Conservation (phyloP, 345 rosid genomes). For the Sisymbrium altissimum region DNA sequence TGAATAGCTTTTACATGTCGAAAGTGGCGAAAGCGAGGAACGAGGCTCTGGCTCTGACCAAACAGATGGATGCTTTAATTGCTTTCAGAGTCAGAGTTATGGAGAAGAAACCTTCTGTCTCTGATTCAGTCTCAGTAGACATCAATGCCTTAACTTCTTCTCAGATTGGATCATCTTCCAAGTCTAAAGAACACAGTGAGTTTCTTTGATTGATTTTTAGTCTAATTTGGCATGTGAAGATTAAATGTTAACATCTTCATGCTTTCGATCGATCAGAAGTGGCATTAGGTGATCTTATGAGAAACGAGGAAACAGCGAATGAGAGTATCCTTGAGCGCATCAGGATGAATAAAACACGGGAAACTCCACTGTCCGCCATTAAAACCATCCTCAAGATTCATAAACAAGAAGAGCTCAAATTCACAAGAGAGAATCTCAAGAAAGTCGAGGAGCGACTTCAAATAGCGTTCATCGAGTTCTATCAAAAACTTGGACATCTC, state of each 20-base stretch:
- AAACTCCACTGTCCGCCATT: slow-evolving; percentile 57
- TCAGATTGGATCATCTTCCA: slow-evolving; percentile 20
- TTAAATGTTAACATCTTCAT: background rate
- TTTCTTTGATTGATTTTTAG: background rate
- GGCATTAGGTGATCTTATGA: slow-evolving; percentile 12
- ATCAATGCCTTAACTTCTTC: slow-evolving; percentile 7
- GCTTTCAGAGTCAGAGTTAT: slow-evolving; percentile 57
- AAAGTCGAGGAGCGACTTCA: slow-evolving; percentile 45
- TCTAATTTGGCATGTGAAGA: background rate
- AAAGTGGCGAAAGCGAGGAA: slow-evolving; percentile 18
- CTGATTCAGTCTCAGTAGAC: slow-evolving; percentile 19
- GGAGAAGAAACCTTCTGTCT: slow-evolving; percentile 37
- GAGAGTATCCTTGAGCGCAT: slow-evolving; percentile 44
- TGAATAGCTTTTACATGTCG: slow-evolving; percentile 26
- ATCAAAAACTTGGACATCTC: slow-evolving; percentile 56
- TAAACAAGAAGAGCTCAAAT: slow-evolving; percentile 33
- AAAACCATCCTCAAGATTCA: slow-evolving; percentile 42
- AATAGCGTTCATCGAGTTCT: slow-evolving; percentile 49
- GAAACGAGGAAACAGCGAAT: background rate
- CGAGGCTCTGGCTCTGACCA: slow-evolving; percentile 21
- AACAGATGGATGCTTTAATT: slow-evolving; percentile 46
- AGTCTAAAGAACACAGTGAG: slow-evolving; percentile 14
- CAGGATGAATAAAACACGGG: slow-evolving; percentile 42
- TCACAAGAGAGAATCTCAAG: slow-evolving; percentile 38
- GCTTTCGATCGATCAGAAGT: background rate